phyloP scores from a whole-genome alignment of 2,329 filamentous ascomycete species.

The Coniochaeta ligniaria region DNA sequence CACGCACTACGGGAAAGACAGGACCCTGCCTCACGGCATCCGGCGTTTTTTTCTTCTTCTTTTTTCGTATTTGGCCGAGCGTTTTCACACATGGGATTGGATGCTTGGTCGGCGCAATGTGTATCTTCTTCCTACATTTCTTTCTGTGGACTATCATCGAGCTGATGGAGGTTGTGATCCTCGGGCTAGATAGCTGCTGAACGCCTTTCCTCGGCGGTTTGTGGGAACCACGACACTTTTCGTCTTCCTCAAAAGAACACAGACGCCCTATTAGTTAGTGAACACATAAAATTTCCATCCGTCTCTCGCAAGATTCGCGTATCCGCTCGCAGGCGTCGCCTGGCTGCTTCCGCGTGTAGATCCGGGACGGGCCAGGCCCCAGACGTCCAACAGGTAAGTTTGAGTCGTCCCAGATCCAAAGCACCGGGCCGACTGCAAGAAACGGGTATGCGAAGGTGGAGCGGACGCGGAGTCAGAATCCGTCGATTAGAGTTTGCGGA shows the following conservation, averaged over 20 bases:
- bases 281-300: neutral
- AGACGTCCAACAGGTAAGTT: neutral
- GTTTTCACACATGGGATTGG: neutral
- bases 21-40: conserved; percentile 5
- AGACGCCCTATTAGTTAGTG: neutral
- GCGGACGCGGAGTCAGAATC: neutral
- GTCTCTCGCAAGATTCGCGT: too few species aligned
- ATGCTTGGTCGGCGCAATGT: neutral
- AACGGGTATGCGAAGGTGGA: neutral
- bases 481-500: neutral
- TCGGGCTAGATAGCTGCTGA: neutral
- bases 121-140: neutral
- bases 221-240: neutral
- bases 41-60: neutral
- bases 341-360: neutral
- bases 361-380: neutral
- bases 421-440: neutral
- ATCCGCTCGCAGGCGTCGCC: neutral
- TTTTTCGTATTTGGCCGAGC: neutral
- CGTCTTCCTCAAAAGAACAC: neutral
- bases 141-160: neutral
- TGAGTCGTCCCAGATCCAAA: neutral
- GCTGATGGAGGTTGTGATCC: neutral
- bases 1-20: neutral
- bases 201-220: neutral